phyloP scores from a whole-genome alignment of 2,329 filamentous ascomycete species.

The Penicillium concentricum region DNA sequence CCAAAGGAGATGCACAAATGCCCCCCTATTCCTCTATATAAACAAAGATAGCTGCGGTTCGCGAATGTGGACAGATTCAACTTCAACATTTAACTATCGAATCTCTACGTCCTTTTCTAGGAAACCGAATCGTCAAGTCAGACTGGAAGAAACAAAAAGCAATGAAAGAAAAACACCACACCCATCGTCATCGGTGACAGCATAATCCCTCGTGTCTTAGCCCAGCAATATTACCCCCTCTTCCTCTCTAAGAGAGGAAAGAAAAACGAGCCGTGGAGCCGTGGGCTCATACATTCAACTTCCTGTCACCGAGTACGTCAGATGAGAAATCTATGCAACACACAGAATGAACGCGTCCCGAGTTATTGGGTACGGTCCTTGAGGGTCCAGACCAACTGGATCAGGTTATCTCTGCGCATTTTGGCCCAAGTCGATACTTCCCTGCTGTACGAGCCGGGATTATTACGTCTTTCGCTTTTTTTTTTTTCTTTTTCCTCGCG shows the following conservation, averaged over 20 bases:
- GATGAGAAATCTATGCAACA: slow-evolving; percentile 10
- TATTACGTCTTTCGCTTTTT: not conserved
- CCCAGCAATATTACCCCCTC: not conserved
- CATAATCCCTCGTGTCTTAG: slow-evolving; percentile 17
- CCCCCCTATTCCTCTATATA: slow-evolving; percentile 17
- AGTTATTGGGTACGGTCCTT: slow-evolving; percentile 12
- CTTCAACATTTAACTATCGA: not conserved
- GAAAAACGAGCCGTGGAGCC: not conserved
- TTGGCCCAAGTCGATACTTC: slow-evolving; percentile 7
- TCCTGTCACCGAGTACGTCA: not conserved
- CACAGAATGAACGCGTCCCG: not conserved
- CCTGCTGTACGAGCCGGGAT: slow-evolving; percentile 2
- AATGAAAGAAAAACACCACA: not conserved
- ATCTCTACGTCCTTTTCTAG: not conserved
- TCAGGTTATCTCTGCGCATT: slow-evolving; percentile 2
- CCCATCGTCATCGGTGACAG: slow-evolving; percentile 27
- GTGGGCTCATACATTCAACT: not conserved
- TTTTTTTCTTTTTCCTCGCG: not conserved
- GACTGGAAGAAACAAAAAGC: not conserved
- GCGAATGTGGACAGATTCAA: not conserved
- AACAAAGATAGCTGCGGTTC: slow-evolving; percentile 9
- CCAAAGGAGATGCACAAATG: slow-evolving; percentile 1
- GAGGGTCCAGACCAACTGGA: slow-evolving; percentile 22
- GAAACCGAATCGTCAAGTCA: not conserved
- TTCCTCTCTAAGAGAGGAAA: not conserved